Conservation (phyloP, 805 yeast genomes). For the Hanseniaspora guilliermondii region DNA sequence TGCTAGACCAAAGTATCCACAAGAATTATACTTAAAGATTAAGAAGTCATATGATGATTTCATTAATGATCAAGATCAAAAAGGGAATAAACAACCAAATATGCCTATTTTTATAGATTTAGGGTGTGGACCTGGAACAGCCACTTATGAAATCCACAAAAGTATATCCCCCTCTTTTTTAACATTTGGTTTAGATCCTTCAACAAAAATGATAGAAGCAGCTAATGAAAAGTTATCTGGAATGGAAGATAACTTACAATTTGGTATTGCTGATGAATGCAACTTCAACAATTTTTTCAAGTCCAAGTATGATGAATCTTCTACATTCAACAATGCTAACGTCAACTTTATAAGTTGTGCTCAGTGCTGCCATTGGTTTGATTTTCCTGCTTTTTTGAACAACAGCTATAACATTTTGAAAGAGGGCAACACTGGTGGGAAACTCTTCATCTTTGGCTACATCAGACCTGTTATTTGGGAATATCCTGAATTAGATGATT, state of each 20-base stretch:
- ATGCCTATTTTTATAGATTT: conserved; percentile 45
- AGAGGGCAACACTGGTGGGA: conserved; percentile 37
- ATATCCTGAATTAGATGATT: conserved; percentile 41
- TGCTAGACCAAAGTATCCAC: conserved; percentile 60
- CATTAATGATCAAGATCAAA: background rate
- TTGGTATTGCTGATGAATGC: conserved; percentile 13
- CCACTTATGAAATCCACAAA: conserved; percentile 36
- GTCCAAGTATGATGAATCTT: conserved; percentile 21
- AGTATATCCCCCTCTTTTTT: background rate
- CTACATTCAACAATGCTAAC: conserved; percentile 25
- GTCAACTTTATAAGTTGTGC: conserved; percentile 67
- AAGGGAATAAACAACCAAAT: conserved; percentile 21
- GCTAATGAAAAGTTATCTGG: conserved; percentile 27
- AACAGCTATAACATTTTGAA: conserved; percentile 40
- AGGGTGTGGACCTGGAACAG: conserved; percentile 76
- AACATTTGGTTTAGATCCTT: conserved; percentile 47
- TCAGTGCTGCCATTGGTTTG: conserved; percentile 80
- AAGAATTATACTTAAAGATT: conserved; percentile 34
- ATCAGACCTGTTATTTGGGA: conserved; percentile 53
- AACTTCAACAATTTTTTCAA: conserved; percentile 19
- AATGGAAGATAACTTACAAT: background rate
- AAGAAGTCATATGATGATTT: conserved; percentile 29
- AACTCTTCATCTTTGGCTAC: conserved; percentile 69
- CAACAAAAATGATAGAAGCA: conserved; percentile 41
- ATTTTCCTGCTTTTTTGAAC: conserved; percentile 40